Base-by-base conservation (phyloP, 768 basidiomycete genomes). In the Phylloporus arenicola region DNA sequence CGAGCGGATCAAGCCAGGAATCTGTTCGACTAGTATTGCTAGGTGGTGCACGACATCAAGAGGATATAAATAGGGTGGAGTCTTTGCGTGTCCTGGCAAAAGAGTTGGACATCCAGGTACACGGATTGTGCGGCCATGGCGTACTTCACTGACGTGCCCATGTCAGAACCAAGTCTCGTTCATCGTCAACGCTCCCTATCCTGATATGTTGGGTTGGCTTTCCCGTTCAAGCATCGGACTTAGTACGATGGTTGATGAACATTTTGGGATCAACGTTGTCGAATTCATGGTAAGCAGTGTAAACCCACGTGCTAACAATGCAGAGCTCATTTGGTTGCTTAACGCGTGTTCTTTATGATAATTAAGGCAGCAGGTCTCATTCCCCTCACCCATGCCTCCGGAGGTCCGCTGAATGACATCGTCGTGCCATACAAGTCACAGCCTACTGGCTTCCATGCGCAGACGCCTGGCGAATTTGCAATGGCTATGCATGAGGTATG, bases 231-330 rank as follows among this genome's bases (percentile, higher is more conserved):
- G 84, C 54, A 77, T 97, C 14, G 94, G 95, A 0, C 64, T 98
- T 22, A 94, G 90, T 62, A 96, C 95, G 13, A 99, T 99, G 95
- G 79, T 92, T 0, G 93, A 98, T 62, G 95, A 99, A 67, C 95
- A 99, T 65, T 99, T 98, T 55, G 95, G 96, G 3, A 98, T 99
- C 65, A 96, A 93, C 58, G 78, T 99, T 33, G 95, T 99, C 8
- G 95, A 99, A 66, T 95, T 89, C 59, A 95, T 98, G 94, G 94
- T 89, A 43, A 56, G 79, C 66, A 19, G 56, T 51, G 43, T 43
- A 19, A 7, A 55, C 27, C 51, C 45, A 17, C 42, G 14, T 42
- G 16, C 14, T 10, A 27, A 19, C 8, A 33, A 30, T n/a, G 4
- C 31, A 9, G n/a, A 34, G 10, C 51, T 27, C 30, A 4, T 34